Conservation (phyloP, 164 flowering plant genomes). For the Tetracentron sinense region DNA sequence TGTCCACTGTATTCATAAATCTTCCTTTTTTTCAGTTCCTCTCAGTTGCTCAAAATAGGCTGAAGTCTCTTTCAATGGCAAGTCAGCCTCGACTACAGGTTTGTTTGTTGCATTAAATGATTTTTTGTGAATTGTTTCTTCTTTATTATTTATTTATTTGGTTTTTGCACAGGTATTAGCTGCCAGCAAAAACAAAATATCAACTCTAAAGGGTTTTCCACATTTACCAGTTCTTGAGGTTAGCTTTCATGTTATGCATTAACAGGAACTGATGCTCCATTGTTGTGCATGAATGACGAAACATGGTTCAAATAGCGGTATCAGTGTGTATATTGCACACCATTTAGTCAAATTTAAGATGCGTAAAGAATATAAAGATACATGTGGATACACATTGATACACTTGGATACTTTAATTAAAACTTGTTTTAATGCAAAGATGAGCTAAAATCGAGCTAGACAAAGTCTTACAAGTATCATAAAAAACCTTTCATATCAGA, state of each 20-base stretch:
- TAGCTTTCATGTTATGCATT: conserved; percentile 13
- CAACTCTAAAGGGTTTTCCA: conserved; percentile 90
- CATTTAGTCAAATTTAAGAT: too few species aligned
- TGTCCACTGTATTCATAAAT: not conserved
- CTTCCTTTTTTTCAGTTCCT: conserved; percentile 61
- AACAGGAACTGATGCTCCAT: not conserved
- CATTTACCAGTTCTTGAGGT: conserved; percentile 97
- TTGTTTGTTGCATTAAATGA: conserved; percentile 8
- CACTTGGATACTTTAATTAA: too few species aligned
- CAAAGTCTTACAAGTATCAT: too few species aligned
- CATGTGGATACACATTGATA: too few species aligned
- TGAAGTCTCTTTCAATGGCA: conserved; percentile 94
- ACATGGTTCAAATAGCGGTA: too few species aligned
- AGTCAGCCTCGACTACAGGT: conserved; percentile 99
- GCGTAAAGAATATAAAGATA: too few species aligned
- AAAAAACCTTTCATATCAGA: too few species aligned
- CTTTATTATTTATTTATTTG: conserved; percentile 6
- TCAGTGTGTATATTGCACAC: too few species aligned
- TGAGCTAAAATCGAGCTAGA: too few species aligned
- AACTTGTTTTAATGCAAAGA: too few species aligned
- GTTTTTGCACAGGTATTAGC: conserved; percentile 77
- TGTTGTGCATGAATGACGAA: too few species aligned
- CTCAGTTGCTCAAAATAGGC: conserved; percentile 94
- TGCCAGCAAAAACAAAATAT: conserved; percentile 95
- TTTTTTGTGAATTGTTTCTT: not conserved